Evolutionary conservation across 1,284 basidiomycete genomes (phyloP).

Genomic region (Puccinia horiana): DNA sequence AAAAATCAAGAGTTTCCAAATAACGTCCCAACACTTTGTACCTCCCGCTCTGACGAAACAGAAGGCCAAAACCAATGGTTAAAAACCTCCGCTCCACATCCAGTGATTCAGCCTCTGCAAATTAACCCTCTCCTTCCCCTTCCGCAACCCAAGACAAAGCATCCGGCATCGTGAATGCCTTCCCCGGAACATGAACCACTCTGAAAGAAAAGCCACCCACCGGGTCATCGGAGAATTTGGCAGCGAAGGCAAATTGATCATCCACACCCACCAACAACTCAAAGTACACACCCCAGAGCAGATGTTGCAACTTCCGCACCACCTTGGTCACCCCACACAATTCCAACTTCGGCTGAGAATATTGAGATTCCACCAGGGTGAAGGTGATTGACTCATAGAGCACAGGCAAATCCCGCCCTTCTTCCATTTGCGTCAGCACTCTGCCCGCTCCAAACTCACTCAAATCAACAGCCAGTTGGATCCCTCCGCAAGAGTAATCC

Average conservation of each 20-base stretch:
- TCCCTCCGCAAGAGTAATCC: no score
- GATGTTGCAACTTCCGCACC: no score
- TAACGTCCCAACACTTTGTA: not conserved
- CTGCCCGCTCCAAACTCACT: no score
- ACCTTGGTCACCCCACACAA: no score
- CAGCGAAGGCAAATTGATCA: no score
- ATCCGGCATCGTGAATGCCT: conserved; percentile 22
- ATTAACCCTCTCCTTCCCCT: not conserved
- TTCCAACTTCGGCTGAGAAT: no score
- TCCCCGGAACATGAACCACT: conserved; percentile 19
- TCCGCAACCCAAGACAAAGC: not conserved
- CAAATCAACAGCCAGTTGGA: no score
- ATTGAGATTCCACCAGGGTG: no score
- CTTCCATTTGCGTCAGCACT: no score
- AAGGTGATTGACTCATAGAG: no score
- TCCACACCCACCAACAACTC: conserved; percentile 16
- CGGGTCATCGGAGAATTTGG: conserved; percentile 26
- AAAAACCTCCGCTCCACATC: not conserved
- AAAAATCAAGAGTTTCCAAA: not conserved
- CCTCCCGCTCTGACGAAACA: not conserved
- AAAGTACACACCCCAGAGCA: conserved; percentile 19
- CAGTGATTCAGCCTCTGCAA: not conserved
- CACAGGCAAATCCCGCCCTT: no score
- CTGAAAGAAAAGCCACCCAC: conserved; percentile 30
- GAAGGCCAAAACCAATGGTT: not conserved